phyloP scores from a whole-genome alignment of 2,329 filamentous ascomycete genomes.

The Colletotrichum sp. region DNA sequence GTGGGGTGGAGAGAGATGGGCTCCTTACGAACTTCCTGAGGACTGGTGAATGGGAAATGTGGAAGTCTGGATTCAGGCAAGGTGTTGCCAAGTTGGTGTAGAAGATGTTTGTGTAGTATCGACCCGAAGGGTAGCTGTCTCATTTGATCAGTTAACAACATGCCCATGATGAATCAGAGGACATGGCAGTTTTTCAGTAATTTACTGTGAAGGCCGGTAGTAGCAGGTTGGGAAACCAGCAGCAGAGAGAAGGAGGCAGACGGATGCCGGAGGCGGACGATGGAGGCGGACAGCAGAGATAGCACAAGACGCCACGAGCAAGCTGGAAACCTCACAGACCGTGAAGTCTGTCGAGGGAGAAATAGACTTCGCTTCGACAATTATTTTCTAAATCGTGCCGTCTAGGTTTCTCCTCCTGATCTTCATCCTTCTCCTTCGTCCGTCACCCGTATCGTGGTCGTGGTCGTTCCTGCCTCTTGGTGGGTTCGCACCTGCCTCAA shows the following conservation, averaged over 20 bases:
- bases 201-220: no score
- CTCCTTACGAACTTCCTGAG: background rate
- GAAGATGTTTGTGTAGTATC: background rate
- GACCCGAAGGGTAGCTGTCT: background rate
- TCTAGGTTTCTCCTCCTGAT: background rate
- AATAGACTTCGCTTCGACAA: background rate
- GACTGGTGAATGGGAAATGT: background rate
- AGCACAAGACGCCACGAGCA: accelerated
- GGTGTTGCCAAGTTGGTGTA: background rate
- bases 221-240: no score
- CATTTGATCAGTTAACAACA: background rate
- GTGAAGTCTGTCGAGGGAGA: background rate
- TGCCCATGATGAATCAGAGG: no score
- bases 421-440: background rate
- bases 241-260: no score
- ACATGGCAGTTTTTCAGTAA: no score
- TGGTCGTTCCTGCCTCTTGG: background rate
- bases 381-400: background rate
- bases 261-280: background rate
- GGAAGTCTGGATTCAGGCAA: accelerated
- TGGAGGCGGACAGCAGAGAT: background rate
- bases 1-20: background rate
- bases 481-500: background rate
- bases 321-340: background rate
- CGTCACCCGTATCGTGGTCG: accelerated